phyloP scores from a whole-genome alignment of 768 basidiomycete species.

The Trametes sanguinea region DNA sequence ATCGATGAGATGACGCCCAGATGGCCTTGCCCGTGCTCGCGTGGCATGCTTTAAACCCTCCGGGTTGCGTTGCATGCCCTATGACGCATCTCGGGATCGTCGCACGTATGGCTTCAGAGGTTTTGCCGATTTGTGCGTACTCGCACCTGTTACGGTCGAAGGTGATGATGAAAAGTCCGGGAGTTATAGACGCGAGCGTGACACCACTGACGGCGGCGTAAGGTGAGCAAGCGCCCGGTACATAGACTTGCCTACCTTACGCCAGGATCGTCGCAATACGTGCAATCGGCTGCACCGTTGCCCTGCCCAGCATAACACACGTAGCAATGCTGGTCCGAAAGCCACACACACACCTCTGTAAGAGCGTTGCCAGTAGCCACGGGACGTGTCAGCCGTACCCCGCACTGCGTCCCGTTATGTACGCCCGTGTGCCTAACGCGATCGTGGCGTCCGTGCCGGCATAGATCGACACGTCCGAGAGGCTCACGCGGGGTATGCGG shows the following conservation, averaged over 20 bases:
- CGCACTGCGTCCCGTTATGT: conserved; percentile 6
- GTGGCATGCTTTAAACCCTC: not conserved
- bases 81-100: conserved; percentile 3
- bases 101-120: not conserved
- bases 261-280: not conserved
- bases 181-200: not conserved
- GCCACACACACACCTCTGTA: too few relatives aligned
- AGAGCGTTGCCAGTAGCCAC: not conserved
- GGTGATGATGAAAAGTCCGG: not conserved
- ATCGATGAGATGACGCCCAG: conserved; percentile 3
- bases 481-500: conserved; percentile 1
- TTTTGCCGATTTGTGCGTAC: not conserved
- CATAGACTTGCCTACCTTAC: not conserved
- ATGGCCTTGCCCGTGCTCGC: not conserved
- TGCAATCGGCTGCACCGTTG: not conserved
- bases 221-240: not conserved
- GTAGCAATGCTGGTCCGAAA: too few relatives aligned
- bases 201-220: not conserved
- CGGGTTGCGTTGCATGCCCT: too few relatives aligned
- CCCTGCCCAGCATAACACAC: not conserved
- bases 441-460: conserved; percentile 11
- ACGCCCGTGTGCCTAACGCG: conserved; percentile 13
- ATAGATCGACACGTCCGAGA: conserved; percentile 2
- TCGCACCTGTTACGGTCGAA: not conserved
- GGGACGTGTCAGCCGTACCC: not conserved